A percentile compares a stretch with the other conserved stretches of the same genome.
These are phyloP conservation scores for Hypoxylon lienhwacheense DNA, from an alignment of 495 filamentous ascomycete species.

Conservation along the genomic window DNA sequence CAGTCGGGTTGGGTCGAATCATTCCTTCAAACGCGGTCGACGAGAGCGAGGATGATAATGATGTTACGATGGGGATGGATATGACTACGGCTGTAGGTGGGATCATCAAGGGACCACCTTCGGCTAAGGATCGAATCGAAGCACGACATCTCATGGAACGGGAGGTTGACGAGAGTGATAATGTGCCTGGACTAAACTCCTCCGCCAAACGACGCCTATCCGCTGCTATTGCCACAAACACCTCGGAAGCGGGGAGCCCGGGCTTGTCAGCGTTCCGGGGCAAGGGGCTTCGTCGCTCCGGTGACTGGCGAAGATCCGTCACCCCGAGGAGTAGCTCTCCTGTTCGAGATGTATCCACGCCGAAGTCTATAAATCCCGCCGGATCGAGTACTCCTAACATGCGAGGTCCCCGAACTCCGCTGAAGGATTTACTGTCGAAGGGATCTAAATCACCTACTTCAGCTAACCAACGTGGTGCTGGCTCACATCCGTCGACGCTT, in stretches of 20 bases:
- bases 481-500: slow-evolving; percentile 16
- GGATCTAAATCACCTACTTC: slow-evolving; percentile 36
- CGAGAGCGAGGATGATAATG: slow-evolving; percentile 49
- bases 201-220: slow-evolving; percentile 42
- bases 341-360: slow-evolving; percentile 41
- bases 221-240: slow-evolving; percentile 47
- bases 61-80: slow-evolving; percentile 60
- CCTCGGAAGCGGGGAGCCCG: slow-evolving; percentile 64
- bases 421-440: slow-evolving; percentile 52
- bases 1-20: slow-evolving; percentile 70
- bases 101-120: slow-evolving; percentile 48
- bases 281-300: slow-evolving; percentile 57
- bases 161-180: slow-evolving; percentile 58
- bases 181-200: slow-evolving; percentile 57
- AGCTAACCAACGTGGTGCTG: slow-evolving; percentile 2
- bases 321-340: slow-evolving; percentile 44
- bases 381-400: slow-evolving; percentile 57
- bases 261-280: slow-evolving; percentile 58
- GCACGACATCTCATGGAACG: slow-evolving; percentile 63
- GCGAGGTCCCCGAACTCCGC: slow-evolving; percentile 54
- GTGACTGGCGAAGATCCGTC: slow-evolving; percentile 43
- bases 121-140: slow-evolving; percentile 47
- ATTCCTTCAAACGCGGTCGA: slow-evolving; percentile 47
- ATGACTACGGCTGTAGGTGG: slow-evolving; percentile 61
- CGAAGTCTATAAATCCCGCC: slow-evolving; percentile 53